phyloP scores from a whole-genome alignment of 352 stramenopile species.

The Globisporangium takayamanum region DNA sequence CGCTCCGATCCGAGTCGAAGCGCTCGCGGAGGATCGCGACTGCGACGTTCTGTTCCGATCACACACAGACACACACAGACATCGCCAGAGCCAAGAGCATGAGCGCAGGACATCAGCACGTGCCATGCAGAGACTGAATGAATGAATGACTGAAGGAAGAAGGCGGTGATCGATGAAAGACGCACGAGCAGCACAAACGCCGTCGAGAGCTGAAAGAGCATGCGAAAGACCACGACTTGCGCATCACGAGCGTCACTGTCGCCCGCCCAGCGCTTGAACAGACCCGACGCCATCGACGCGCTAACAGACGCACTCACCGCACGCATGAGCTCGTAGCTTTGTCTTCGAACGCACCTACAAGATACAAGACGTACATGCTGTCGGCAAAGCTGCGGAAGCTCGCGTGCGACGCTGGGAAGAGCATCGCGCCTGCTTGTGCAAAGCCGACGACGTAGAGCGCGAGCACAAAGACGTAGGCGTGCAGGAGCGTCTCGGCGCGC shows the following conservation, averaged over 20 bases:
- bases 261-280: slow-evolving; percentile 8
- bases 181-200: slow-evolving; percentile 39
- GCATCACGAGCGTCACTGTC: neutral
- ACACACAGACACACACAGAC: neutral
- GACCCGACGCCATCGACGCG: slow-evolving; percentile 21
- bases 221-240: slow-evolving; percentile 13
- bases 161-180: neutral
- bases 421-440: slow-evolving; percentile 32
- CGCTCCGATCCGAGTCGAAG: slow-evolving; percentile 28
- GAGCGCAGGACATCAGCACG: neutral
- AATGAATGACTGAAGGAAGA: neutral
- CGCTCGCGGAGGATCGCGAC: slow-evolving; percentile 57
- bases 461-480: slow-evolving; percentile 32
- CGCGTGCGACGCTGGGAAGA: slow-evolving; percentile 27
- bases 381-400: slow-evolving; percentile 31
- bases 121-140: neutral
- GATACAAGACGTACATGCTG: slow-evolving; percentile 34
- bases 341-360: neutral
- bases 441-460: slow-evolving; percentile 40
- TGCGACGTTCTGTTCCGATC: slow-evolving; percentile 36
- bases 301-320: slow-evolving; percentile 7
- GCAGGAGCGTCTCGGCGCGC: slow-evolving; percentile 31
- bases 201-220: slow-evolving; percentile 34
- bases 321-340: neutral
- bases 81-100: neutral